A percentile compares a stretch with the other conserved stretches of the same genome.
Conservation (phyloP, 768 basidiomycete genomes). For the Suillus americanus region DNA sequence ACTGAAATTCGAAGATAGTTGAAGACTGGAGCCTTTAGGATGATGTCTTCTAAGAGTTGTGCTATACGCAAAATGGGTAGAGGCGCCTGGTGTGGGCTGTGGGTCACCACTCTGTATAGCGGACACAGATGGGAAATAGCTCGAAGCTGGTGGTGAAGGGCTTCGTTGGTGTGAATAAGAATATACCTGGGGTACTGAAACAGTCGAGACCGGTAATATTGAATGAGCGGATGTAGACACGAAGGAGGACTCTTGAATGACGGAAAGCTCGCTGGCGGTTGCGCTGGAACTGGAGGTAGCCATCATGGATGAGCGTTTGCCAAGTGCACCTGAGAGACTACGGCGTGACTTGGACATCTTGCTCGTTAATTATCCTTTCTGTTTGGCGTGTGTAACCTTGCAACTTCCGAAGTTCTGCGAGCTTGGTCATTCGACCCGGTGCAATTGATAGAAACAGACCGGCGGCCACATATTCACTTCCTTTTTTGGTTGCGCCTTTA, state of each 20-base stretch:
- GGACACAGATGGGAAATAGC: conserved; percentile 70
- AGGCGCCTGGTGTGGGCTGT: conserved; percentile 62
- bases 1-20: conserved; percentile 41
- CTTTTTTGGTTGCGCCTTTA: conserved; percentile 10
- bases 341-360: conserved; percentile 31
- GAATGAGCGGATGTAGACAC: conserved; percentile 26
- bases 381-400: conserved; percentile 4
- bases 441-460: not conserved
- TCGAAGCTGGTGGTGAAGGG: conserved; percentile 75
- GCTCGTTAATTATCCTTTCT: not conserved
- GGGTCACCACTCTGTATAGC: conserved; percentile 46
- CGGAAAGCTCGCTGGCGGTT: conserved; percentile 17
- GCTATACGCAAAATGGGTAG: conserved; percentile 79
- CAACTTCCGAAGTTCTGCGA: not conserved
- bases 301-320: conserved; percentile 19
- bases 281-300: conserved; percentile 12
- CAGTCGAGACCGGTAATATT: conserved; percentile 12
- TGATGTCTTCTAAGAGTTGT: conserved; percentile 75
- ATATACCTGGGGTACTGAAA: conserved; percentile 10
- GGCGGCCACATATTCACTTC: not conserved
- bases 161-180: conserved; percentile 25
- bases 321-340: conserved; percentile 9
- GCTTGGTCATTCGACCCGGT: not conserved
- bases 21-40: conserved; percentile 46
- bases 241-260: conserved; percentile 14